Conservation (phyloP, 306 rosid species). For the Rosa persica region DNA sequence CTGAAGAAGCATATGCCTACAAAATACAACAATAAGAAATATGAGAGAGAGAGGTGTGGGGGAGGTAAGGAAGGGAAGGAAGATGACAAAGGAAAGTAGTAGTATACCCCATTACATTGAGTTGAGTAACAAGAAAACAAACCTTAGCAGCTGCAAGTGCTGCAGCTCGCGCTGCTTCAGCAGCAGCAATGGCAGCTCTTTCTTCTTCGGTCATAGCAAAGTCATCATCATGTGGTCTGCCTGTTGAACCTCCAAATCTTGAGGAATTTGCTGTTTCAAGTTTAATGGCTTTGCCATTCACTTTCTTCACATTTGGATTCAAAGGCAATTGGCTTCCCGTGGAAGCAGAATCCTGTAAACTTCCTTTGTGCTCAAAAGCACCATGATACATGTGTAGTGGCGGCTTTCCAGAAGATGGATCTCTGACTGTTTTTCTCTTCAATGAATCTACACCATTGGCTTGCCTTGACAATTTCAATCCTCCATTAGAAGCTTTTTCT, state of each 20-base stretch:
- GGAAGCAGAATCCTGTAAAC: constrained; percentile 46
- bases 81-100: background rate
- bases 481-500: constrained; percentile 86
- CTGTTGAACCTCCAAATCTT: constrained; percentile 61
- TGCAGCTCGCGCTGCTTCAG: constrained; percentile 92
- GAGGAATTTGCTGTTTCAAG: constrained; percentile 48
- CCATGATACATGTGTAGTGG: constrained; percentile 69
- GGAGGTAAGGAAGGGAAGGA: background rate
- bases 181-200: constrained; percentile 90
- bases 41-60: background rate
- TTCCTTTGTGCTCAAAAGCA: constrained; percentile 54
- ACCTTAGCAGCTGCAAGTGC: constrained; percentile 99
- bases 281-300: constrained; percentile 53
- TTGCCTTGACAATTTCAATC: constrained; percentile 66
- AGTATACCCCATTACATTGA: constrained; percentile 4
- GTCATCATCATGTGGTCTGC: constrained; percentile 33
- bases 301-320: constrained; percentile 46
- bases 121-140: constrained; percentile 33
- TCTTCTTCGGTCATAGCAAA: constrained; percentile 78
- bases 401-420: constrained; percentile 73
- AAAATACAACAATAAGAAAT: constrained; percentile 26
- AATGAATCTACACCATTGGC: constrained; percentile 58
- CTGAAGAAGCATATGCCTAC: constrained; percentile 96
- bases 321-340: constrained; percentile 56
- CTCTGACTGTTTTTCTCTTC: constrained; percentile 66